A percentile compares a stretch with the other conserved stretches of the same genome.
Evolutionary conservation across 2,329 filamentous ascomycete genomes (phyloP).

Genomic region (Phaeosphaeriaceae sp.): DNA sequence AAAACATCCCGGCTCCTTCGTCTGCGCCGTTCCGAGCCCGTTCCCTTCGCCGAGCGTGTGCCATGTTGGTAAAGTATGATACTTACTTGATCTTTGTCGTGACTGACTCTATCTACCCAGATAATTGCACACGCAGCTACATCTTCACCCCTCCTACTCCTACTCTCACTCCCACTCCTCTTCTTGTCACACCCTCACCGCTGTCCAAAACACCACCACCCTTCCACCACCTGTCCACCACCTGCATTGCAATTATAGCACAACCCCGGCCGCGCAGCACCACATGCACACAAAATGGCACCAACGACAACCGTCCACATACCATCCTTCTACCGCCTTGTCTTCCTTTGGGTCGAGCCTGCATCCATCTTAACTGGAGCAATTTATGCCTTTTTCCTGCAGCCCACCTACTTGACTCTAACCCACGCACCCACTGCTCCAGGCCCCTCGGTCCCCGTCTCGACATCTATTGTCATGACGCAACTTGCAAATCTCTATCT

Average conservation of each 20-base stretch:
- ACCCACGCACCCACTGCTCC: conserved; percentile 64
- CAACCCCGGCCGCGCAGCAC: conserved; percentile 1
- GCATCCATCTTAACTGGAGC: conserved; percentile 61
- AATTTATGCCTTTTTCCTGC: conserved; percentile 59
- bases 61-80: too few relatives aligned
- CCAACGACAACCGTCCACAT: conserved; percentile 57
- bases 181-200: too few relatives aligned
- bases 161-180: too few relatives aligned
- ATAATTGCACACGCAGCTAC: too few relatives aligned
- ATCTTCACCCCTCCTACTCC: too few relatives aligned
- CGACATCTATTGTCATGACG: conserved; percentile 70
- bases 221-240: too few relatives aligned
- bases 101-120: too few relatives aligned
- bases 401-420: conserved; percentile 65
- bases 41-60: too few relatives aligned
- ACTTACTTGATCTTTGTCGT: too few relatives aligned
- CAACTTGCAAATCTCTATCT: conserved; percentile 82
- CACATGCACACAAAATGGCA: conserved; percentile 20
- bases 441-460: conserved; percentile 58
- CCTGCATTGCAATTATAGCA: not conserved
- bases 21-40: too few relatives aligned
- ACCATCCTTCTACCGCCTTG: conserved; percentile 65
- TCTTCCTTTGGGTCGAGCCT: conserved; percentile 78
- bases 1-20: too few relatives aligned
- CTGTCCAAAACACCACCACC: too few relatives aligned